phyloP scores from a whole-genome alignment of 2,329 filamentous ascomycete species.

The Xylariaceae sp. region DNA sequence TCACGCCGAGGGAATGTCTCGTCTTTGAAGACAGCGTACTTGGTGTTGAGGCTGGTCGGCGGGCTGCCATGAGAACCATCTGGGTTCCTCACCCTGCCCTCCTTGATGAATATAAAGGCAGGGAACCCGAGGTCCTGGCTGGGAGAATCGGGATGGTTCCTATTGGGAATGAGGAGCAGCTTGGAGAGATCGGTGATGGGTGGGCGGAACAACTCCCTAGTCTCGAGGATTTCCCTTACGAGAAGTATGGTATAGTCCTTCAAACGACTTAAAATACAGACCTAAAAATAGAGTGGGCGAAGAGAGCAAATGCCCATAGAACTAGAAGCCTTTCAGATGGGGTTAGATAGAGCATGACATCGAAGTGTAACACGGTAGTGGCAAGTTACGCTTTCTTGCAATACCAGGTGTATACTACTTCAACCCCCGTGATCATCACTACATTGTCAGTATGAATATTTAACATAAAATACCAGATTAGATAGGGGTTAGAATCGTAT shows the following conservation, averaged over 20 bases:
- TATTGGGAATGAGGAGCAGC: conserved; percentile 42
- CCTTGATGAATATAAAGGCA: conserved; percentile 44
- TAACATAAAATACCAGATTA: too few relatives aligned
- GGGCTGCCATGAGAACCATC: conserved; percentile 76
- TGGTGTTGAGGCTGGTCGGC: conserved; percentile 72
- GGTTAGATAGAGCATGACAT: not conserved
- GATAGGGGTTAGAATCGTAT: too few relatives aligned
- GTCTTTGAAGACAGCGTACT: conserved; percentile 78
- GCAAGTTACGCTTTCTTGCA: too few relatives aligned
- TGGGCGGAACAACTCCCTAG: conserved; percentile 46
- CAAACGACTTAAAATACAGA: not conserved
- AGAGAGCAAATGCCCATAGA: not conserved
- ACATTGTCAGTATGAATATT: too few relatives aligned
- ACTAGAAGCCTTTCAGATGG: not conserved
- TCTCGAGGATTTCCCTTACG: conserved; percentile 48
- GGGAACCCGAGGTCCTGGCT: conserved; percentile 41
- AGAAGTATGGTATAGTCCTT: conserved; percentile 44
- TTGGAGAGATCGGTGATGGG: conserved; percentile 46
- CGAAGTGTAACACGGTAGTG: too few relatives aligned
- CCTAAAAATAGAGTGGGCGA: not conserved
- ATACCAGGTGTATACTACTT: too few relatives aligned
- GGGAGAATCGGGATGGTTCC: conserved; percentile 38
- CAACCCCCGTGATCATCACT: too few relatives aligned
- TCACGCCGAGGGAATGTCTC: conserved; percentile 71
- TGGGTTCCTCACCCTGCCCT: conserved; percentile 74